Conservation (phyloP, 139 green algal species). For the Marvania coccoides region DNA sequence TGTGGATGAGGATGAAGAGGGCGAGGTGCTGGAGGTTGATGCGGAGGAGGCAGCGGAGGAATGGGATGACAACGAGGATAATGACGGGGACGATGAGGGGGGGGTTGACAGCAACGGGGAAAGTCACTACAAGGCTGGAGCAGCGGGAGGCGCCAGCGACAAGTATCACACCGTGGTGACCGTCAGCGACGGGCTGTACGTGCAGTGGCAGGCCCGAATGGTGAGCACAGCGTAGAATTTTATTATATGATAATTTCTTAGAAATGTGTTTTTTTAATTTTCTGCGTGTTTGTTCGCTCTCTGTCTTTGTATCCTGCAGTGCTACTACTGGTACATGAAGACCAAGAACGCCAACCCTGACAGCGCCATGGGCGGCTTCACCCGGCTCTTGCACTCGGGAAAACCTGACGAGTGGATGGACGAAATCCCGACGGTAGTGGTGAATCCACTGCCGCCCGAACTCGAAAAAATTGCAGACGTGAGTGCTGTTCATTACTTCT, state of each 20-base stretch:
- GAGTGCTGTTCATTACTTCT: neutral
- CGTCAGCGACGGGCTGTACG: slow-evolving; percentile 23
- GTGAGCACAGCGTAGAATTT: slow-evolving; percentile 1
- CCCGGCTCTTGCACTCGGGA: slow-evolving; percentile 47
- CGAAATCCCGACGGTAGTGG: slow-evolving; percentile 70
- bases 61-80: neutral
- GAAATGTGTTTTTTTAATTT: neutral
- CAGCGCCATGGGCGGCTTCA: slow-evolving; percentile 69
- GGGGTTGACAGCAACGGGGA: neutral
- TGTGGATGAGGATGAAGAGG: neutral
- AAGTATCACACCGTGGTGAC: slow-evolving; percentile 45
- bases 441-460: slow-evolving; percentile 39
- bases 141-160: too few relatives aligned
- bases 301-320: slow-evolving; percentile 7
- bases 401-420: slow-evolving; percentile 48
- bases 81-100: neutral
- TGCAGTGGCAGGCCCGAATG: slow-evolving; percentile 52
- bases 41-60: too few relatives aligned
- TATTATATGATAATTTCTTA: neutral
- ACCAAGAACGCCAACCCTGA: slow-evolving; percentile 24
- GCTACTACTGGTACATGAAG: slow-evolving; percentile 56
- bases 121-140: too few relatives aligned
- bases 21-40: neutral
- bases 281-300: neutral
- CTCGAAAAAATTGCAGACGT: slow-evolving; percentile 25